Percentiles rank a stretch among this genome's conserved stretches.
phyloP scores from a whole-genome alignment of 768 basidiomycete genomes.

The Naganishia vaughanmartiniae region DNA sequence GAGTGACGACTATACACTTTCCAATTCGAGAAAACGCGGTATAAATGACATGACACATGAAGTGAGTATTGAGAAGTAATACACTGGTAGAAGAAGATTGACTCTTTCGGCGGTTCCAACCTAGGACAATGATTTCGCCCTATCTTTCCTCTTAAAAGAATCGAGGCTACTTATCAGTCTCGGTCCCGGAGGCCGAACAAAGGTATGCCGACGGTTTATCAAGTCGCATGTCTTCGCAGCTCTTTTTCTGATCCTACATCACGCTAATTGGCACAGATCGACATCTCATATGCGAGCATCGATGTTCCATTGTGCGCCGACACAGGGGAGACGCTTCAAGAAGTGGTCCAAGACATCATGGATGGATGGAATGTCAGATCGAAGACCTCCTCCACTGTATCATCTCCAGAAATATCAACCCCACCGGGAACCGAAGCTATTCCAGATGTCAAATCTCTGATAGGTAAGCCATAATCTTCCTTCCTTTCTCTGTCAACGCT shows the following conservation, averaged over 20 bases:
- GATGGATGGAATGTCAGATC: neutral
- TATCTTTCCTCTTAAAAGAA: constrained; percentile 1
- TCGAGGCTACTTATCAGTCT: neutral
- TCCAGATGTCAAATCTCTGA: neutral
- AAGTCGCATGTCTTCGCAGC: neutral
- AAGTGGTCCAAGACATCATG: neutral
- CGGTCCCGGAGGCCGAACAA: neutral
- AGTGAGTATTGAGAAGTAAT: neutral
- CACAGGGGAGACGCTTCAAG: constrained; percentile 12
- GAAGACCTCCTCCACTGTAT: too few relatives aligned
- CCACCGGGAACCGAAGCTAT: neutral
- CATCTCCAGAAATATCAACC: neutral
- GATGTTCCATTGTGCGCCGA: constrained; percentile 9
- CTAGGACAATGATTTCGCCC: constrained; percentile 13
- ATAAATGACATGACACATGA: neutral
- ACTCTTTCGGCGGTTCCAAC: neutral
- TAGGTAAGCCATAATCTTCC: neutral
- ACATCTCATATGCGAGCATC: constrained; percentile 1
- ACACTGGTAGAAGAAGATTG: neutral
- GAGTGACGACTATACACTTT: neutral
- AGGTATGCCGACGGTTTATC: neutral
- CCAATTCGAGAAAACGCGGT: neutral
- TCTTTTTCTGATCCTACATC: neutral
- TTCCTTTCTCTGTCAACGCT: too few relatives aligned
- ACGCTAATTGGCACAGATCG: neutral